Base-by-base conservation (phyloP, 1,284 basidiomycete species). In the Athelia sp. region DNA sequence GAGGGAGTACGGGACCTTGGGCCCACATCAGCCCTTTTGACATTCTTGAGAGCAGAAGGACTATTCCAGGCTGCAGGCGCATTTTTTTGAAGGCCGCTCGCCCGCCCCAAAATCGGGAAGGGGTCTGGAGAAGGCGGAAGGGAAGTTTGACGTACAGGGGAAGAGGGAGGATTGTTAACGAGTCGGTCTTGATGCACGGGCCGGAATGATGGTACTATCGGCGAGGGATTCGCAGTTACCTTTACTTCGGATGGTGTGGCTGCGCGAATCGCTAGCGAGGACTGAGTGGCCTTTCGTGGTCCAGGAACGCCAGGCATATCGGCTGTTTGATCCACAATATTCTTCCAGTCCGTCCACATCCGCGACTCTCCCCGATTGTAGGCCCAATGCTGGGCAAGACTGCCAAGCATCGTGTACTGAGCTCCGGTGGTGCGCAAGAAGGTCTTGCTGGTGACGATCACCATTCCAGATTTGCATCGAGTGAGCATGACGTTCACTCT, bases 401-500 rank as follows among this genome's bases (percentile, higher is more conserved):
- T 52, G 13, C 72, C 72, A 4, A 75, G 56, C 9, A 76, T 60
- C 0, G 69, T 75, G 15, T 53, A 9, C 17, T 55, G 47, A 0
- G 64, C 67, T 4, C 51, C 54, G 10, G 29, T 45, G 6, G 48
- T 18, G 38, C 47, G 38, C n/a, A 73, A 54, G 55, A 78, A 76
- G 2, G 43, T 46, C 21, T 58, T 55, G 44, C 61, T 70, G 1
- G 70, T 67, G 18, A 74, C 66, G 40, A 78, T 61, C 23, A 75
- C 62, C 59, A 75, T 71, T 0, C 72, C 73, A 31, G 55, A 62
- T 48, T 64, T 65, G 56, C 71, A 75, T 18, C 76, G 62, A n/a
- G 74, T 72, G 8, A 78, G 67, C 64, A 76, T 63, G 38, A 77
- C 76, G 50, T 78, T 78, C 52, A 71, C 64, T 18, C 75, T 62